Percentiles rank a stretch among this genome's conserved stretches.
phyloP scores from a whole-genome alignment of 345 rosid species.

The Gynandropsis gynandra region DNA sequence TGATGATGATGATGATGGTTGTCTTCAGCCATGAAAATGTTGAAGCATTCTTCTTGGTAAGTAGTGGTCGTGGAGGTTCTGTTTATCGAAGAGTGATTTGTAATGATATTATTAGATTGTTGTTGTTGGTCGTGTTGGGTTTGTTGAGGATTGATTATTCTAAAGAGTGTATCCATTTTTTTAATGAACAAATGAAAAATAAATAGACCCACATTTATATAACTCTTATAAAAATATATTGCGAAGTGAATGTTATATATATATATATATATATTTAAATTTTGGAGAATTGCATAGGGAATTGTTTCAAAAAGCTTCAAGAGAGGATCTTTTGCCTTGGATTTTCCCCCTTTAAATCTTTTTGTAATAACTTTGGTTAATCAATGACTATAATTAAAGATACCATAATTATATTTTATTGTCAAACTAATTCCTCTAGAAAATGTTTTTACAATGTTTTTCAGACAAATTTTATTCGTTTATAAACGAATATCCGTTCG shows the following conservation, averaged over 20 bases:
- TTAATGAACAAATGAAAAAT: neutral
- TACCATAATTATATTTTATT: neutral
- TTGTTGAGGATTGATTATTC: constrained; percentile 43
- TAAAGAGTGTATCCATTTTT: constrained; percentile 86
- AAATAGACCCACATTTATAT: no score
- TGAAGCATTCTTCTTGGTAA: constrained; percentile 89
- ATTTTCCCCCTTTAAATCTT: no score
- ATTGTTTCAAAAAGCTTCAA: no score
- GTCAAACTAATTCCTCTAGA: no score
- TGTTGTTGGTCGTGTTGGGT: constrained; percentile 41
- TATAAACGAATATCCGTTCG: no score
- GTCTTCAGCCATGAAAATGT: constrained; percentile 98
- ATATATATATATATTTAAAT: no score
- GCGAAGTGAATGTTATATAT: no score
- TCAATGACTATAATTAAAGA: neutral
- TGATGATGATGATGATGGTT: constrained; percentile 96
- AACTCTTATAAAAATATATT: neutral
- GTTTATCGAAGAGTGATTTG: constrained; percentile 71
- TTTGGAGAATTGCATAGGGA: no score
- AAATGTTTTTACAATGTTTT: no score
- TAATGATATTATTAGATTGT: constrained; percentile 53
- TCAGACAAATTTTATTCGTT: no score
- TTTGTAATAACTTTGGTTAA: no score
- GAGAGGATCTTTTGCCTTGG: no score
- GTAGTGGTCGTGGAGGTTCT: constrained; percentile 77